A percentile compares a stretch with the other conserved stretches of the same genome.
Conservation (phyloP, 2,329 filamentous ascomycete genomes). For the Pyricularia sp. region DNA sequence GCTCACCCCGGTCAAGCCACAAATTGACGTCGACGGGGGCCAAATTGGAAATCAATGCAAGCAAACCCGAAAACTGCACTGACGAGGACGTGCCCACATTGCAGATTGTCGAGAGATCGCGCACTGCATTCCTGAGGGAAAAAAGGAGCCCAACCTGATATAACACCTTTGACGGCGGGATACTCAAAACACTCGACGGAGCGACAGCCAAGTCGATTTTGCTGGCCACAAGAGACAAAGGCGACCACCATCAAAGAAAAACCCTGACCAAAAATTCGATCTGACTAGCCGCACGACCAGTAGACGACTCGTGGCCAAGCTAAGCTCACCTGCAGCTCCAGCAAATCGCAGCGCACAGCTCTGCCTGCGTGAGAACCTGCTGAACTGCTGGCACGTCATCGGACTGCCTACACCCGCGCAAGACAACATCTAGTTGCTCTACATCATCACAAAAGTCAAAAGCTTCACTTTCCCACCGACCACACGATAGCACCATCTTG, state of each 20-base stretch:
- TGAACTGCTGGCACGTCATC: not conserved
- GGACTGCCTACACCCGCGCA: not conserved
- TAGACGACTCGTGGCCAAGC: not conserved
- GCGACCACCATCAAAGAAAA: not conserved
- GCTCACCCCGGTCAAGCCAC: conserved; percentile 1
- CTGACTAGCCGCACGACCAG: not conserved
- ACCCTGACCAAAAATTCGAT: not conserved
- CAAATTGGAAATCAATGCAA: conserved; percentile 1
- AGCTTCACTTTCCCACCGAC: not conserved
- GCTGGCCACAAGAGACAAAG: not conserved
- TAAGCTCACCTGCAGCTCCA: not conserved
- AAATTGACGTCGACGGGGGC: conserved; percentile 4
- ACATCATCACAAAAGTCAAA: not conserved
- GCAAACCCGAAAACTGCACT: not conserved
- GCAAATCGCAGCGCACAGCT: not conserved
- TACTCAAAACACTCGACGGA: not conserved
- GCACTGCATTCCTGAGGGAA: not conserved
- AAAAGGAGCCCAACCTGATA: not conserved
- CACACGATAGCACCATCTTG: not conserved
- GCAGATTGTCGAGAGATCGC: not conserved
- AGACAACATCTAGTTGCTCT: not conserved
- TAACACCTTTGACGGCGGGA: too few relatives aligned
- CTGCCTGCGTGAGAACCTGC: not conserved
- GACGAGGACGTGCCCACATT: not conserved
- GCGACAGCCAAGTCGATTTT: not conserved